Evolutionary conservation across 2,329 filamentous ascomycete genomes (phyloP).

Genomic region (Ceratocystis diversiconidia): DNA sequence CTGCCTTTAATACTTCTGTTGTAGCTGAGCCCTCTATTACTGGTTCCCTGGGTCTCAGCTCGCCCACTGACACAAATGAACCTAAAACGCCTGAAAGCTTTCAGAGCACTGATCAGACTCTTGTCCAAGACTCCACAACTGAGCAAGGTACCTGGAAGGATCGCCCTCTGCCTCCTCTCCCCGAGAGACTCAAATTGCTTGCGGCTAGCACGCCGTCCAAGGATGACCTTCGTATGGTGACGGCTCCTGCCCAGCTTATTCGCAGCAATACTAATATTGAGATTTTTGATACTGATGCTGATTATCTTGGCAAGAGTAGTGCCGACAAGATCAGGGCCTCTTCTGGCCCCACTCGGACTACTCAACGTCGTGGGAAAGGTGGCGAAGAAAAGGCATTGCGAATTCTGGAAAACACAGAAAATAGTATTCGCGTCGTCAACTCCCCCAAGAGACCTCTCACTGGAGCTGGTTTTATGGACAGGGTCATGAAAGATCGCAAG

Average conservation of each 20-base stretch:
- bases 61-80: conserved; percentile 13
- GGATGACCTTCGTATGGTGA: conserved; percentile 33
- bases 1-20: conserved; percentile 65
- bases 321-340: conserved; percentile 5
- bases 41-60: conserved; percentile 10
- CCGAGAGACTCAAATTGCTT: conserved; percentile 26
- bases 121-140: conserved; percentile 21
- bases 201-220: conserved; percentile 21
- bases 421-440: conserved; percentile 42
- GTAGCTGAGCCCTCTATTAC: conserved; percentile 25
- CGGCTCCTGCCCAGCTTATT: conserved; percentile 31
- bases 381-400: conserved; percentile 27
- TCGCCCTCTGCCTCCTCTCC: conserved; percentile 39
- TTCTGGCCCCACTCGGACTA: neutral
- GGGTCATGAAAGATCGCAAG: conserved; percentile 16
- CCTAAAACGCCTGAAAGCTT: conserved; percentile 15
- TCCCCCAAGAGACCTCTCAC: conserved; percentile 28
- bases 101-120: conserved; percentile 23
- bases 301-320: neutral
- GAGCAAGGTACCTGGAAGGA: conserved; percentile 28
- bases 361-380: neutral
- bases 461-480: conserved; percentile 14
- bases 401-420: conserved; percentile 33
- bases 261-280: conserved; percentile 24
- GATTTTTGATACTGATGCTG: conserved; percentile 11